Evolutionary conservation across 495 filamentous ascomycete genomes (phyloP), one percentile per base, ranked within the genome.

Genomic region (Hyaloscypha bicolor): DNA sequence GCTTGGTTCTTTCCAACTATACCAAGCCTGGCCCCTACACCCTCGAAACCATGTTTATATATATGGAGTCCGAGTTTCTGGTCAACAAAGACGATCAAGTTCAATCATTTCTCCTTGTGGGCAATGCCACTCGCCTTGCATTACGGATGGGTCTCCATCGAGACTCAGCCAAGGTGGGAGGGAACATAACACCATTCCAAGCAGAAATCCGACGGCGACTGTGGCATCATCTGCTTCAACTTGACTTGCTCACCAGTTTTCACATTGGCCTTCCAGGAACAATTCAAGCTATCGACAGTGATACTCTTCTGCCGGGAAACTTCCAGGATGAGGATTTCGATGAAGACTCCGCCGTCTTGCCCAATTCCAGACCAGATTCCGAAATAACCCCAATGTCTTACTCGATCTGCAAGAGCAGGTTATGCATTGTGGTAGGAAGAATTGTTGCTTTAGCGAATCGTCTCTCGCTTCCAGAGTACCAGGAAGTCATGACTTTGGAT

Each of bases 401-500:
- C 64, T 76, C 78, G 1, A 76, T 83, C 14, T 76, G 75, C 65
- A 87, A 87, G 64, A 72, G 77, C 21, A 68, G 62, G 22, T 63
- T 87, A 6, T 71, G 69, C 22, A 68, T 70, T 5, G 73, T 75
- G 2, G 81, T 82, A 64, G 74, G 76, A 16, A 72, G 74, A 11
- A 76, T 83, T 33, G 79, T 76, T 8, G 69, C 71, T 4, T 73
- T 80, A 52, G 76, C 79, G 0, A 79, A 83, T 64, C 70, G 74
- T 4, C 68, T 81, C 12, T 74, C 69, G 0, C 57, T 71, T 3
- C 80, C 78, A 30, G 64, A 83, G 0, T 94, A 94, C 72, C 86
- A 88, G 21, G 86, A 92, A 39, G 81, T 89, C 0, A 84, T 91
- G 77, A 80, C 80, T 31, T 77, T 93, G 14, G 91, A 94, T 74